Conservation (phyloP, 2,329 filamentous ascomycete species). For the Lachnellula occidentalis region DNA sequence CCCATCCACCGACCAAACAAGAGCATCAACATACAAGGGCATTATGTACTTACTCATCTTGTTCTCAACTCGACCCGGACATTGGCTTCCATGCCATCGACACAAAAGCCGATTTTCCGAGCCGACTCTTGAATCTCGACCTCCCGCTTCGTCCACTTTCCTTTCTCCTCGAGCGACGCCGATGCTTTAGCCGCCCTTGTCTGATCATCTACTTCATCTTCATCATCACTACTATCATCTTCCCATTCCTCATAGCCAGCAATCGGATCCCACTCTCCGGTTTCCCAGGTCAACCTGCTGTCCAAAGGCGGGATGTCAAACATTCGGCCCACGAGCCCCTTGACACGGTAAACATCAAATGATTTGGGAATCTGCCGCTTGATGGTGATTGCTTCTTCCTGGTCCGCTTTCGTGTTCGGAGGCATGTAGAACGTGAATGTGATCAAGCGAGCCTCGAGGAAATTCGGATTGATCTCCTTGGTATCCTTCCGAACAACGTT, state of each 20-base stretch:
- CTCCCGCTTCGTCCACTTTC: slow-evolving; percentile 69
- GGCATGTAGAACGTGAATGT: slow-evolving; percentile 49
- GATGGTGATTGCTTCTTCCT: slow-evolving; percentile 18
- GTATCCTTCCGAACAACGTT: slow-evolving; percentile 46
- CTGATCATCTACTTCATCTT: slow-evolving; percentile 30
- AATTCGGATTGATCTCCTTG: slow-evolving; percentile 63
- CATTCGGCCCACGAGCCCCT: slow-evolving; percentile 69
- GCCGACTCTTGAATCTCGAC: slow-evolving; percentile 76
- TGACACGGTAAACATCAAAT: slow-evolving; percentile 75
- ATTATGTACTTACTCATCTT: slow-evolving; percentile 7
- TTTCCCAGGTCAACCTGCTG: slow-evolving; percentile 76
- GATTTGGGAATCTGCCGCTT: slow-evolving; percentile 59
- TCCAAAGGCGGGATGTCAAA: slow-evolving; percentile 60
- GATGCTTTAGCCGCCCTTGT: slow-evolving; percentile 4
- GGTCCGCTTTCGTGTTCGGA: slow-evolving; percentile 10
- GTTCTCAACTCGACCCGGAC: slow-evolving; percentile 58
- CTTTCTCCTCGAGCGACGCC: slow-evolving; percentile 31
- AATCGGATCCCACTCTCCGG: slow-evolving; percentile 82
- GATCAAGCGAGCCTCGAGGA: slow-evolving; percentile 73
- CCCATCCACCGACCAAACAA: background rate
- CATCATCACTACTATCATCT: slow-evolving; percentile 47
- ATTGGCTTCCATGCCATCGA: slow-evolving; percentile 66
- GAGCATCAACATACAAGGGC: background rate
- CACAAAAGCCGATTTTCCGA: slow-evolving; percentile 74
- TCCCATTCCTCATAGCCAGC: slow-evolving; percentile 56